Evolutionary conservation across 805 yeast genomes (phyloP), one percentile per base, ranked within the genome.

Genomic region (Kodamaea kakaduensis): DNA sequence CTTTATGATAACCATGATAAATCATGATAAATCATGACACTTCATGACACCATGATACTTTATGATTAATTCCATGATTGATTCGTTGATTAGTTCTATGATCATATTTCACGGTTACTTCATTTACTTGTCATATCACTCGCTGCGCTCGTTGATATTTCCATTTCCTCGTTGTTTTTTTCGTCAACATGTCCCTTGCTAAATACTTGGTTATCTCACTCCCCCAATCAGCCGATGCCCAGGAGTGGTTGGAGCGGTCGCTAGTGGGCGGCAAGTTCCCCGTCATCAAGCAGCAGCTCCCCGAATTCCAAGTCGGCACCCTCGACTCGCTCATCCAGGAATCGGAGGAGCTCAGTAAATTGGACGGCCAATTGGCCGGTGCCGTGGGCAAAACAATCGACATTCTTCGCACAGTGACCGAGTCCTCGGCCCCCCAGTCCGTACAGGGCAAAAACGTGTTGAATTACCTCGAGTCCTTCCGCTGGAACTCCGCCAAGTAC

Each of bases 281-380:
- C 32, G 67, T 85, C 21, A 58, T 69, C 36, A 64, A 71, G 37
- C 75, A 84, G 40, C 65, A 69, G 22, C 69, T 88, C 34, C 97
- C 97, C 6, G 78, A 72, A 43, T 90, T 93, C 62, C 90, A 93
- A 59, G 86, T 93, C 44, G 97, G 97, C 18, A 89, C 97, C 9
- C 73, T 93, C 54, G 99, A 93, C 61, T 81, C 88, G 19, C 72
- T 93, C 41, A 94, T 93, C 36, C 79, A 83, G 49, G 89, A 89
- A 61, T 78, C 89, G 57, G 98, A 93, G 52, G 97, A 90, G 52
- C 72, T 93, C 39, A 66, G 76, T 26, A 89, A 87, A 56, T 65
- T 81, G 37, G 99, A 93, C 61, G 65, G 67, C n/a, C 93, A 86
- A 59, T 71, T 90, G 54, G 75, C 73, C 27, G 63, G 69, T 6